Conservation (phyloP, 108 stramenopile genomes). For the Pseudonitzschia delicatissima region DNA sequence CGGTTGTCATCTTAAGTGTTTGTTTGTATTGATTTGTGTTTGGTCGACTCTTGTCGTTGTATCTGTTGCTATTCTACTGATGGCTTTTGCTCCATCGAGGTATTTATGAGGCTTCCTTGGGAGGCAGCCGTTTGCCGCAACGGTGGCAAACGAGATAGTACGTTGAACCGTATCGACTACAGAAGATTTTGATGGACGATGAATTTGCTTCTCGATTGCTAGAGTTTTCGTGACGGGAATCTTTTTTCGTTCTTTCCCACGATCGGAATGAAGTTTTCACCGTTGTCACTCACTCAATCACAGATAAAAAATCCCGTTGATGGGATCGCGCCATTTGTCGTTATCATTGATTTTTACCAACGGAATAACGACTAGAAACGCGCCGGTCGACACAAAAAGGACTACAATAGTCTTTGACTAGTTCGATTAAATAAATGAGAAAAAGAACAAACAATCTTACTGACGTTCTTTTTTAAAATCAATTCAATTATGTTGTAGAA, state of each 20-base stretch:
- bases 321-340: background rate
- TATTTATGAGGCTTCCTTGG: background rate
- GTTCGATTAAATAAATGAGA: background rate
- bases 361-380: background rate
- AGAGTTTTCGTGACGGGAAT: background rate
- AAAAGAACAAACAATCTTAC: background rate
- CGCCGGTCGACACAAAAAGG: background rate
- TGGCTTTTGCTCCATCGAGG: background rate
- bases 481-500: no score
- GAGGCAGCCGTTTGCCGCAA: background rate
- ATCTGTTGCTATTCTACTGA: background rate
- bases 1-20: slow-evolving; percentile 7
- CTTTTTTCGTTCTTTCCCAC: background rate
- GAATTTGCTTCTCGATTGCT: background rate
- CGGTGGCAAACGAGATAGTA: background rate
- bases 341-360: background rate
- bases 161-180: no score
- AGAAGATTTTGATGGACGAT: no score
- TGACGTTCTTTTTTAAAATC: no score
- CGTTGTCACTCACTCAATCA: background rate
- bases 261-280: slow-evolving; percentile 5
- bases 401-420: background rate
- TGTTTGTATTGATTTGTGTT: slow-evolving; percentile 2
- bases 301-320: background rate
- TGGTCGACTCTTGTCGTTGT: background rate